Percentiles rank a stretch among this genome's conserved stretches.
Evolutionary conservation across 2,329 filamentous ascomycete species (phyloP).

Genomic region (Alternaria hordeiaustralica): DNA sequence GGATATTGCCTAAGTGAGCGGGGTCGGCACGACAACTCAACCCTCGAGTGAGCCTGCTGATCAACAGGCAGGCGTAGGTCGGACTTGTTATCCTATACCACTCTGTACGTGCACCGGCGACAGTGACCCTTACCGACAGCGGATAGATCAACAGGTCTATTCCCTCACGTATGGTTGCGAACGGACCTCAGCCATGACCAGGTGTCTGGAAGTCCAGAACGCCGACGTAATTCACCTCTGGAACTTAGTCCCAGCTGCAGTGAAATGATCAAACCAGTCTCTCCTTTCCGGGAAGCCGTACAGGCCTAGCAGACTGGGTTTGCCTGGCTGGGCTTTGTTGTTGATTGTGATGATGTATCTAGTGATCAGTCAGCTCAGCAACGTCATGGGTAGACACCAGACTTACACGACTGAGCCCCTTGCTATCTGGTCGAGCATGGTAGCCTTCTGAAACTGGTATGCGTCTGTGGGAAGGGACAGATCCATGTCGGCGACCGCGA

Average conservation of each 20-base stretch:
- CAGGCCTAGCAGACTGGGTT: constrained; percentile 29
- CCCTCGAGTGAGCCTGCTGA: background rate
- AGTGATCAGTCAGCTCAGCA: background rate
- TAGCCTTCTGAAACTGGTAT: constrained; percentile 30
- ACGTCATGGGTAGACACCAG: background rate
- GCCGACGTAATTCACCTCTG: background rate
- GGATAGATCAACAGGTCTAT: background rate
- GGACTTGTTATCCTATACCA: background rate
- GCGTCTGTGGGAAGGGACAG: constrained; percentile 17
- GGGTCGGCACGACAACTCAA: background rate
- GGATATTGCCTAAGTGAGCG: background rate
- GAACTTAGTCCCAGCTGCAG: background rate
- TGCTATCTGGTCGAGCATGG: constrained; percentile 37
- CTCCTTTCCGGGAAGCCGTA: constrained; percentile 21
- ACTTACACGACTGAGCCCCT: constrained; percentile 26
- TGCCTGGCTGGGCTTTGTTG: constrained; percentile 10
- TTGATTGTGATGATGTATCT: constrained; percentile 30
- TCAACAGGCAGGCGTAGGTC: background rate
- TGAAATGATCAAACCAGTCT: constrained; percentile 26
- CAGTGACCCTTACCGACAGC: background rate
- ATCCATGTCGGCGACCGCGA: constrained; percentile 21
- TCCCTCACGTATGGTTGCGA: background rate
- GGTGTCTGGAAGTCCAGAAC: background rate
- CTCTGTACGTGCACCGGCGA: background rate
- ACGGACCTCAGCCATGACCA: background rate